Base-by-base conservation (phyloP, 192 early-diverging fungal genomes). In the Geranomyces michiganensis region DNA sequence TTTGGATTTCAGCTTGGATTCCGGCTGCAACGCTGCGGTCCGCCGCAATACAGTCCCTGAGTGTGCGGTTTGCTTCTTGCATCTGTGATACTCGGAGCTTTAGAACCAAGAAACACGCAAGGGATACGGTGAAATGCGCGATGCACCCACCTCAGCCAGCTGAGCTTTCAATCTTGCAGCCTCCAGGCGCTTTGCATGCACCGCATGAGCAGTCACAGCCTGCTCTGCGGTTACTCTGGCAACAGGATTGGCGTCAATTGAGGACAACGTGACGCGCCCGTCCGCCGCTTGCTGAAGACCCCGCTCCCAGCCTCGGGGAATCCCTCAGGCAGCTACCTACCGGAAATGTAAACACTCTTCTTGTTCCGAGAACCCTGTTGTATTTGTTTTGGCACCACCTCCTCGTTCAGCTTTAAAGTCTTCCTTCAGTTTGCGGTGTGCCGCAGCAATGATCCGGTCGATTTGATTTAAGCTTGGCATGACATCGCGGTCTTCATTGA, bases 161-260 rank as follows among this genome's bases (percentile, higher is more conserved):
- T 29, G 47, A 26, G 59, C 62, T 21, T 55, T 62, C 51, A 72
- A 41, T 29, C 47, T 21, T 33, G 27, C 62, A 0, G 51, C 48
- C 36, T 63, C 70, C 7, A 1, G 26, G 7, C 71, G 62, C 36
- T 73, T 73, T 22, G 71, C 71, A 48, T 59, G 24, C 8, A 73
- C 62, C 5, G 31, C 55, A 32, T 73, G 53, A 21, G 65, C 55
- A 5, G 63, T 56, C 15, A 73, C 53, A 15, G 65, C 62, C 29
- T 65, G 61, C 15, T 43, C 68, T 0, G 68, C 31, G 27, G 27
- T 56, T n/a, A 70, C 68, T 70, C 56, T 60, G 51, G 46, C 19
- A 24, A 26, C 24, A 53, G 17, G n/a, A 53, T 47, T 47, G 46
- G 46, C 19, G 19, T 47, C 19, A 10, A 19, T 47, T 47, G 19